These are phyloP conservation scores for Ocimum tenuiflorum DNA, from an alignment of 257 asterid genomes.

Conservation along the genomic window DNA sequence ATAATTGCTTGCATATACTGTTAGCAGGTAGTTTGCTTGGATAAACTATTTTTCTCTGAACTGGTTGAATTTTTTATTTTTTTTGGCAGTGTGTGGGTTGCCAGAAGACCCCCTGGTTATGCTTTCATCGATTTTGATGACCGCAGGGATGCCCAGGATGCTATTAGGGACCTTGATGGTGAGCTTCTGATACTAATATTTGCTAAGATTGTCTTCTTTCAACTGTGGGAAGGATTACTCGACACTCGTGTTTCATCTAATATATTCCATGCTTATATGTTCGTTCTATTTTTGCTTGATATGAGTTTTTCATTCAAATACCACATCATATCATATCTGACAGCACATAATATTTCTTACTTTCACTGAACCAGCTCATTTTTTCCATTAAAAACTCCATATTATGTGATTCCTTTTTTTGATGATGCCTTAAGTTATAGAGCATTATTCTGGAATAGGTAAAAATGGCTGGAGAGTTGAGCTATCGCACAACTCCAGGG, in stretches of 20 bases:
- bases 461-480: slow-evolving; percentile 98
- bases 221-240: not conserved
- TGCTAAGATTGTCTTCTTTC: no score
- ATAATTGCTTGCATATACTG: not conserved
- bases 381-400: not conserved
- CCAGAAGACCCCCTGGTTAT: slow-evolving; percentile 93
- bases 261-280: not conserved
- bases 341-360: not conserved
- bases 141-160: slow-evolving; percentile 87
- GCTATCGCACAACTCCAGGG: slow-evolving; percentile 85
- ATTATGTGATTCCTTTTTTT: not conserved
- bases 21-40: not conserved
- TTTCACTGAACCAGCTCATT: not conserved
- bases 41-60: not conserved
- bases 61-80: not conserved
- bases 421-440: not conserved
- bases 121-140: slow-evolving; percentile 92
- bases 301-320: not conserved
- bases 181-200: not conserved
- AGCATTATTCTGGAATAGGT: slow-evolving; percentile 33
- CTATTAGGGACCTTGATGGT: slow-evolving; percentile 82
- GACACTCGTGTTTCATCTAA: not conserved
- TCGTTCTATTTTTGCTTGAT: not conserved
- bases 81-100: slow-evolving; percentile 88
- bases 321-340: not conserved